Evolutionary conservation across 768 basidiomycete species (phyloP).

Genomic region (Grammothele lineata): DNA sequence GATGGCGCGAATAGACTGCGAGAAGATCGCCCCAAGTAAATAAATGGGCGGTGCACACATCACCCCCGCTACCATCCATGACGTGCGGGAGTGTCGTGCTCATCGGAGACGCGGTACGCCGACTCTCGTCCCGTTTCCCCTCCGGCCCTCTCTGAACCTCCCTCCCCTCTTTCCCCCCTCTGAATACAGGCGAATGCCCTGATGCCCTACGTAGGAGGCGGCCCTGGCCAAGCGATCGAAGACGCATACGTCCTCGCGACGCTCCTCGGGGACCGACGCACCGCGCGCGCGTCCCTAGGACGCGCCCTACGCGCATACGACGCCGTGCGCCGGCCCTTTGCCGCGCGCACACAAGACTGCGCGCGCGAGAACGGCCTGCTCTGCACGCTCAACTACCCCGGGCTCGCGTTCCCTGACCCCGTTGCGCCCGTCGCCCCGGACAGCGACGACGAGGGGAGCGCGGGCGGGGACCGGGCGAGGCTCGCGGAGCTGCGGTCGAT

Average conservation of each 20-base stretch:
- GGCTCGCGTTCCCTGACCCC: conserved; percentile 14
- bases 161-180: background rate
- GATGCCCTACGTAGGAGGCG: conserved; percentile 40
- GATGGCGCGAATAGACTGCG: too few species aligned
- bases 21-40: conserved; percentile 33
- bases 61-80: conserved; percentile 47
- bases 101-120: conserved; percentile 36
- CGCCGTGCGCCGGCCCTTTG: conserved; percentile 26
- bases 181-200: conserved; percentile 31
- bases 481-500: conserved; percentile 36
- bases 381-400: conserved; percentile 24
- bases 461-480: conserved; percentile 13
- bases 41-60: conserved; percentile 62
- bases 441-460: conserved; percentile 16
- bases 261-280: conserved; percentile 39
- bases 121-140: too few species aligned
- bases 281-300: conserved; percentile 16
- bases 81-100: conserved; percentile 49
- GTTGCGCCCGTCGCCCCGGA: conserved; percentile 9
- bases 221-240: conserved; percentile 43
- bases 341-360: conserved; percentile 20
- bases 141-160: background rate
- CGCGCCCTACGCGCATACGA: conserved; percentile 29
- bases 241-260: conserved; percentile 35
- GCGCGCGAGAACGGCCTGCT: conserved; percentile 27